Evolutionary conservation across 306 rosid species (phyloP), one percentile per base, ranked within the genome.

Genomic region (Sophora flavescens): DNA sequence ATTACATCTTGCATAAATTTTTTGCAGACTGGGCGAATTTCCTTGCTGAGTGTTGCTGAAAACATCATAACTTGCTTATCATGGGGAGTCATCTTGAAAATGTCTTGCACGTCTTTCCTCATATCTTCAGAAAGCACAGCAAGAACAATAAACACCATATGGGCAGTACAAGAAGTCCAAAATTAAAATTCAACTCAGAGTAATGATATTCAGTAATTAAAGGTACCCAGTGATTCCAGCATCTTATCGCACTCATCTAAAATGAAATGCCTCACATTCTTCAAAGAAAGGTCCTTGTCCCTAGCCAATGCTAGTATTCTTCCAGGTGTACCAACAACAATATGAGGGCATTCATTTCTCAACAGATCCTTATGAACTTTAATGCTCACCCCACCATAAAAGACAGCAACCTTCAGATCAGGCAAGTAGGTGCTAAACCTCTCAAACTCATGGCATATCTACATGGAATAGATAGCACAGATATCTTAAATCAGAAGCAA

Each of bases 1-100:
- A 92, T 95, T 95, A 95, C 99, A 89, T 95, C 99, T 95, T 95
- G 99, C 99, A 95, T 95, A 76, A 95, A 95, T 76, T 93, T 95
- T 87, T 95, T 92, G 98, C 99, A 95, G 87, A 95, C 97, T 18
- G 99, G 99, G 12, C 99, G 99, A 70, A 95, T 95, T 73, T 95
- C 99, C 88, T 95, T 95, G 98, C 98, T 95, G 68, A 95, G 97
- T 36, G 99, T 95, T 62, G 99, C 99, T 63, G 99, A 95, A 76
- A 95, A 95, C 99, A 95, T 95, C 99, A 95, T 95, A 39, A 95
- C 99, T 88, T 95, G 99, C 86, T 95, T 95, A 63, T 95, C 99
- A 28, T 96, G 99, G 64, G 99, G 99, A 30, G 99, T 96, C 98
- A 96, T 82, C 90, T 93, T 96, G 90, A 96, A 96, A 62, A 96